Base-by-base conservation (phyloP, 148 eudicot genomes). In the Camellia granthamiana region DNA sequence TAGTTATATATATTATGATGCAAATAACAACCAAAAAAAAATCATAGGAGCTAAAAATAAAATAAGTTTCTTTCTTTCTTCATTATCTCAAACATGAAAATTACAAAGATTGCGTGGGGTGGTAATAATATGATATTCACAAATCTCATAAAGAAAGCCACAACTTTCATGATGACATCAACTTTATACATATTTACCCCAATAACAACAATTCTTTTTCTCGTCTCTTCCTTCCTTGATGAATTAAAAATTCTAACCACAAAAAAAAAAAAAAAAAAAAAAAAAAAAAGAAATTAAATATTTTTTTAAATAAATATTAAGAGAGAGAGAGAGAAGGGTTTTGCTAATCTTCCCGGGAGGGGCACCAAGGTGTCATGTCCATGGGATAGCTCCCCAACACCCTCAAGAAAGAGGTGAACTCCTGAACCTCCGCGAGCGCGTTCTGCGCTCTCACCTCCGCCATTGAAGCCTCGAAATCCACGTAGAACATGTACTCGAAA, bases 401-500 rank as follows among this genome's bases (percentile, higher is more conserved):
- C 89, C 98, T 85, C 83, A 96, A 78, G 81, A 93, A 96, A 11
- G 97, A 89, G 0, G 99, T 96, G 86, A 93, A 96, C 80, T 96
- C 99, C 74, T 96, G 99, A 15, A 96, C 99, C 82, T 96, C 99
- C 0, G 98, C 92, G 0, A 96, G 84, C 18, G 99, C 99, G 77
- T 96, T 96, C 82, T 96, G 99, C 0, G 99, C 97, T 70, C 99
- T 84, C 43, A 88, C 78, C 58, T 96, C 99, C 18, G 98, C 99
- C 97, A 96, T 88, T 0, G 99, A 96, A 0, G 99, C 99, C 81
- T 93, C 97, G 42, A 96, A 96, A 78, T 96, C 99, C 0, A 96
- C 92, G n/a, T 96, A 96, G 65, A 91, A 96, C 90, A 96, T 86
- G 91, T 96, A 96, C 92, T 96, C 99, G 72, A 96, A 96, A 62